Evolutionary conservation across 2,329 filamentous ascomycete genomes (phyloP).

Genomic region (Xylariaceae sp.): DNA sequence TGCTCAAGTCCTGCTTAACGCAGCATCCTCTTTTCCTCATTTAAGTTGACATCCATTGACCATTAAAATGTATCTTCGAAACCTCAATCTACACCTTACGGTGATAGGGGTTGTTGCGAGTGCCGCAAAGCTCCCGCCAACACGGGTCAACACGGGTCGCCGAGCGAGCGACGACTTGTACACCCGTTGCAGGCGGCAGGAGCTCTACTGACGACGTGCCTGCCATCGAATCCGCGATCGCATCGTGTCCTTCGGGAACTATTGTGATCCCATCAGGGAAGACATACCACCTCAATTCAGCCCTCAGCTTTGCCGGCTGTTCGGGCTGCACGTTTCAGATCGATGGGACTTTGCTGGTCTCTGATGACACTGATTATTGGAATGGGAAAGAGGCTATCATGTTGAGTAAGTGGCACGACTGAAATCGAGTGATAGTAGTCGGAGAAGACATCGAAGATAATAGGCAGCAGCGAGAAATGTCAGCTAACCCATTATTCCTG

Average conservation of each 20-base stretch:
- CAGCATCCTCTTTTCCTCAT: background rate
- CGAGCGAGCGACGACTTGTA: conserved; percentile 13
- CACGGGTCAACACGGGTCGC: conserved; percentile 5
- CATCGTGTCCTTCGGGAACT: conserved; percentile 11
- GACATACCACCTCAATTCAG: conserved; percentile 14
- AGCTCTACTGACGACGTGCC: conserved; percentile 13
- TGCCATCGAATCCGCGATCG: conserved; percentile 12
- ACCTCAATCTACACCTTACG: background rate
- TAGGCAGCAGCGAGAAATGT: background rate
- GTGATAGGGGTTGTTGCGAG: background rate
- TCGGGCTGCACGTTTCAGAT: conserved; percentile 12
- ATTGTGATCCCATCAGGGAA: conserved; percentile 11
- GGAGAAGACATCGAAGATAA: background rate
- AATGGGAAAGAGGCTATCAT: conserved; percentile 10
- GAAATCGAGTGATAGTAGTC: background rate
- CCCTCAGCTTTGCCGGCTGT: conserved; percentile 12
- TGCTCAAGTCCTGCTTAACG: background rate
- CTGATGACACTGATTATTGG: conserved; percentile 14
- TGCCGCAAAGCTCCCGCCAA: too few relatives aligned
- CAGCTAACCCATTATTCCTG: background rate
- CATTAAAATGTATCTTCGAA: conserved; percentile 5
- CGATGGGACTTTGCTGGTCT: conserved; percentile 8
- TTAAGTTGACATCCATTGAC: background rate
- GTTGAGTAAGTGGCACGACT: conserved; percentile 3
- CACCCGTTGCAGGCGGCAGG: conserved; percentile 10